Base-by-base conservation (phyloP, 257 asterid genomes). In the Salvia hispanica region DNA sequence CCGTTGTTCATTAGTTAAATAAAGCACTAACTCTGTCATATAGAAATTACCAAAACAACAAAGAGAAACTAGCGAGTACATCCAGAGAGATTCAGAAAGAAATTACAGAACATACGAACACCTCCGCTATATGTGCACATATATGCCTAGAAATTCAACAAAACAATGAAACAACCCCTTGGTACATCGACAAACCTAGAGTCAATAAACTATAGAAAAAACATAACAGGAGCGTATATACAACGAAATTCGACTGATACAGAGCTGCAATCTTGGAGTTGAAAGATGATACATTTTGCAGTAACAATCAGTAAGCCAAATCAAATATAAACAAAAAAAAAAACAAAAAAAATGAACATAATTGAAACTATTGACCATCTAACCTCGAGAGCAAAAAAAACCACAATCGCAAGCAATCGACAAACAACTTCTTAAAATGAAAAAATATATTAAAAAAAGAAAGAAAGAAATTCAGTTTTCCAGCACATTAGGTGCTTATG, bases 321-420 rank as follows among this genome's bases (percentile, higher is more conserved):
- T 25, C 31, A 25, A 25, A 25, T 25, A 25, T 2, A 60, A 62
- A 25, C 6, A 16, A 46, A 18, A 7, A 46, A 18, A 7, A 12
- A 7, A 21, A 63, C 3, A 50, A 51, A 50, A 4, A 0, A 55
- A 28, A 28, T 4, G 9, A 55, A 62, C 4, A 7, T 4, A 44
- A 44, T 25, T 25, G 43, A 44, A 25, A 11, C 25, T 0, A 62
- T 62, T 2, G 45, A 56, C 33, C 56, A 50, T 36, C 76, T 3
- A 69, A 59, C 67, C 71, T 56, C 46, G 12, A 48, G 58, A 65
- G 53, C 74, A 25, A 65, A 43, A 66, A 63, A 68, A 75, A 6
- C 66, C 60, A 28, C 5, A 73, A 73, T 33, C 13, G 58, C 57
- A 53, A 60, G 37, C 55, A 74, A 60, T 36, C 61, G 25, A 14